Evolutionary conservation across 2,329 filamentous ascomycete genomes (phyloP).

Genomic region (Venturia pyrina): DNA sequence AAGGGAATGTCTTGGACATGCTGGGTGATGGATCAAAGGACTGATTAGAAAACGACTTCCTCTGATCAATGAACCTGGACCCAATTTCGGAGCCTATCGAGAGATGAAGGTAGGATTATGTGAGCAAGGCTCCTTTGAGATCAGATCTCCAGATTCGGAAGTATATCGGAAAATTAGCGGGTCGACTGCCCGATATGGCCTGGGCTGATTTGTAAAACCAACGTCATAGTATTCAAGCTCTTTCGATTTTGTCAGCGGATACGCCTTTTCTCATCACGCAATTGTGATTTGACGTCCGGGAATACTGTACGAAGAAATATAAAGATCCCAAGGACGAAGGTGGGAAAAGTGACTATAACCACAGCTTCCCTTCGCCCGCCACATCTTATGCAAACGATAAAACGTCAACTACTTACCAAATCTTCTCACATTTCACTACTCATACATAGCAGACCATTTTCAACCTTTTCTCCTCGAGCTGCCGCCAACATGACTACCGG

Average conservation of each 20-base stretch:
- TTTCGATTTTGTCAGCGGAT: not conserved
- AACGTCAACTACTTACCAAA: not conserved
- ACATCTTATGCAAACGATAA: conserved; percentile 3
- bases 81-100: not conserved
- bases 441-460: not conserved
- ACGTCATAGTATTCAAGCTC: not conserved
- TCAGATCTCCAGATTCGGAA: not conserved
- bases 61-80: not conserved
- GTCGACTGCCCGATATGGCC: not conserved
- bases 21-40: not conserved
- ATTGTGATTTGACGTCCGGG: not conserved
- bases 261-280: not conserved
- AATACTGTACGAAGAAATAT: not conserved
- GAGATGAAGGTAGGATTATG: not conserved
- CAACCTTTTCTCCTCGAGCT: not conserved
- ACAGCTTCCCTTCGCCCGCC: not conserved
- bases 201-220: not conserved
- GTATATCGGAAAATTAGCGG: not conserved
- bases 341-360: too few species aligned
- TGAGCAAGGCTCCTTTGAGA: too few species aligned
- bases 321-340: not conserved
- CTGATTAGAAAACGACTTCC: not conserved
- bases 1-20: not conserved
- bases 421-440: not conserved
- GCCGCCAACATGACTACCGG: conserved; percentile 43